Conservation (phyloP, 1,284 basidiomycete species). For the Heterobasidion irregulare region DNA sequence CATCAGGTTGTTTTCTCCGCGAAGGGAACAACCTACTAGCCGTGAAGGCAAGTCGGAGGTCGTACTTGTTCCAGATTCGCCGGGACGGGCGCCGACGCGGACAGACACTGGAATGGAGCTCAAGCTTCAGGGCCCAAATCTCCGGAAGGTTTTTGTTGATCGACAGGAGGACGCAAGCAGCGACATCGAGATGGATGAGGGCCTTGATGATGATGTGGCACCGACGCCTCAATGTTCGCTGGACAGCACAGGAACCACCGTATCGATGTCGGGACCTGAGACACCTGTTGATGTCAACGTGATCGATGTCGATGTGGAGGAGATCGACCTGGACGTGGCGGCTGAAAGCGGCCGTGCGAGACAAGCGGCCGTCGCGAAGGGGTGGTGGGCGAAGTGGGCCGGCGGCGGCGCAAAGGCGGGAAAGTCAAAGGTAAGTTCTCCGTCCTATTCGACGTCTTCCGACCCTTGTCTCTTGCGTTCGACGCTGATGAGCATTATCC, state of each 20-base stretch:
- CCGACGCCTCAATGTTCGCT: not conserved
- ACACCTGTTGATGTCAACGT: conserved; percentile 19
- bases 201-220: not conserved
- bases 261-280: conserved; percentile 16
- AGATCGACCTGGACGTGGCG: conserved; percentile 9
- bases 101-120: not conserved
- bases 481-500: conserved; percentile 2
- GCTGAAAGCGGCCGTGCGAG: conserved; percentile 22
- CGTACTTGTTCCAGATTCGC: conserved; percentile 31
- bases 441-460: conserved; percentile 1
- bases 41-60: not conserved
- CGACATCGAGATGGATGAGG: not conserved
- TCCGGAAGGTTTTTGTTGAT: conserved; percentile 31
- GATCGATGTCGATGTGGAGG: conserved; percentile 13
- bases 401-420: conserved; percentile 2
- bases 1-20: no score
- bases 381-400: conserved; percentile 53
- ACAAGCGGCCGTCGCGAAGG: conserved; percentile 37
- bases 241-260: not conserved
- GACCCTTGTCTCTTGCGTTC: conserved; percentile 4
- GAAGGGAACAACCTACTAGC: no score
- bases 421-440: conserved; percentile 14
- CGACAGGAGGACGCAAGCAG: conserved; percentile 6
- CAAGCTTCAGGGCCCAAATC: conserved; percentile 25
- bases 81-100: conserved; percentile 20